Percentiles rank a stretch among this genome's conserved stretches.
phyloP scores from a whole-genome alignment of 345 rosid genomes.

The Mallotus nudiflorus region DNA sequence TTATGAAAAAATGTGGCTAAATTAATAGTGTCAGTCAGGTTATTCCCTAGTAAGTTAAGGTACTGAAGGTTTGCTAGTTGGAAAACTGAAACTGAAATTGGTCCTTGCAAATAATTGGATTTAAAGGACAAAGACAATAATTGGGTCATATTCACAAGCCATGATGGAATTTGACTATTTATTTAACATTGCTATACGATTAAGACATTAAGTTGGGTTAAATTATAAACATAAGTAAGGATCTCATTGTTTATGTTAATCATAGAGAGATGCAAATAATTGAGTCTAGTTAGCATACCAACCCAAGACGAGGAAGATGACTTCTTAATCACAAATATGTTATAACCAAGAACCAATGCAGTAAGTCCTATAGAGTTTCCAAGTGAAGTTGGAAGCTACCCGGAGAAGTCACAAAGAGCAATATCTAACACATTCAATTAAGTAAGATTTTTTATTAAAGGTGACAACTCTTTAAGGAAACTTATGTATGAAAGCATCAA shows the following conservation, averaged over 20 bases:
- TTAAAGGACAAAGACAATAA: not conserved
- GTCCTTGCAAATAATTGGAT: not conserved
- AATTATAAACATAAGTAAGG: not conserved
- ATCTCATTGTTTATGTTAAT: not conserved
- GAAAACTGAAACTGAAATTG: not conserved
- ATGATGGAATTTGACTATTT: not conserved
- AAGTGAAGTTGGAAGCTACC: conserved; percentile 3
- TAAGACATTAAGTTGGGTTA: not conserved
- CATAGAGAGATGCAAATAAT: not conserved
- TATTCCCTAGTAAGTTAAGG: not conserved
- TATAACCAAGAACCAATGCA: not conserved
- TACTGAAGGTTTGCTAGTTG: not conserved
- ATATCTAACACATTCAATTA: conserved; percentile 5
- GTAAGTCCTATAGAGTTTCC: not conserved
- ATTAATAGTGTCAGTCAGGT: not conserved
- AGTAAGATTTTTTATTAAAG: conserved; percentile 10
- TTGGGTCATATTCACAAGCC: not conserved
- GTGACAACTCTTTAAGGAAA: conserved; percentile 9
- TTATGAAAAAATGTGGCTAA: not conserved
- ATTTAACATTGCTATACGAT: not conserved
- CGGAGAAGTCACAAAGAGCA: not conserved
- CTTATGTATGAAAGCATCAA: not conserved
- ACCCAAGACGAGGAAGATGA: not conserved
- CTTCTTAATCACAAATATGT: not conserved
- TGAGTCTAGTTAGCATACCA: not conserved